Evolutionary conservation across 495 filamentous ascomycete genomes (phyloP).

Genomic region (Collariella sp.): DNA sequence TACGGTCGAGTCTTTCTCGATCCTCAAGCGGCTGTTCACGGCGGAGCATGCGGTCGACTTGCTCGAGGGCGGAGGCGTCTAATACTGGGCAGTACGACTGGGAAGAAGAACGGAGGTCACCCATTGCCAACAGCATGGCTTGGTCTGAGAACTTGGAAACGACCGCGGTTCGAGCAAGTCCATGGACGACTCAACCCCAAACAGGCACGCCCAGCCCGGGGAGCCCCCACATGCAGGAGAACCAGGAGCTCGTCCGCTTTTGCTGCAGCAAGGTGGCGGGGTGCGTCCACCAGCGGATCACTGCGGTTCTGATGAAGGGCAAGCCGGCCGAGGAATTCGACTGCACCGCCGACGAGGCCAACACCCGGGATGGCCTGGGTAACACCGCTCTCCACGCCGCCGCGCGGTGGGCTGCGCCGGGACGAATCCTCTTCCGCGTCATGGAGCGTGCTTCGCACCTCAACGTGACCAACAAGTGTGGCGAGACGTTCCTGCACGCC

Average conservation of each 20-base stretch:
- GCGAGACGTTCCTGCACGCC: constrained; percentile 15
- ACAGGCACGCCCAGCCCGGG: neutral
- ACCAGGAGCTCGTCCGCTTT: constrained; percentile 9
- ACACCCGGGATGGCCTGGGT: constrained; percentile 9
- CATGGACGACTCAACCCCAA: neutral
- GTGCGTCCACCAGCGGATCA: constrained; percentile 17
- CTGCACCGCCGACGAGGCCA: constrained; percentile 7
- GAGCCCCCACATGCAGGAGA: neutral
- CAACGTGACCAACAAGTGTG: constrained; percentile 4
- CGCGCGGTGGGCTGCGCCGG: constrained; percentile 11
- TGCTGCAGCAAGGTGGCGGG: constrained; percentile 11
- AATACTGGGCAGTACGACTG: neutral
- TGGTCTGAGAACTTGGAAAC: neutral
- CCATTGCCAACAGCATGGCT: neutral
- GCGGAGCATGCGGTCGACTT: constrained; percentile 2
- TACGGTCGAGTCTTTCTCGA: constrained; percentile 5
- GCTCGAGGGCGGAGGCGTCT: neutral
- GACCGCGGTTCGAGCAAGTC: neutral
- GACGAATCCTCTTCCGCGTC: constrained; percentile 10
- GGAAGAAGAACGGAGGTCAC: neutral
- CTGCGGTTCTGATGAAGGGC: constrained; percentile 1
- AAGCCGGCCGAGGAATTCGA: constrained; percentile 5
- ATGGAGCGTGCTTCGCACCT: neutral
- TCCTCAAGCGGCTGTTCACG: constrained; percentile 4
- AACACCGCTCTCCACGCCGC: constrained; percentile 14